A percentile compares a stretch with the other conserved stretches of the same genome.
These are phyloP conservation scores for Termitomyces heimii DNA, from an alignment of 768 basidiomycete species.

Conservation along the genomic window DNA sequence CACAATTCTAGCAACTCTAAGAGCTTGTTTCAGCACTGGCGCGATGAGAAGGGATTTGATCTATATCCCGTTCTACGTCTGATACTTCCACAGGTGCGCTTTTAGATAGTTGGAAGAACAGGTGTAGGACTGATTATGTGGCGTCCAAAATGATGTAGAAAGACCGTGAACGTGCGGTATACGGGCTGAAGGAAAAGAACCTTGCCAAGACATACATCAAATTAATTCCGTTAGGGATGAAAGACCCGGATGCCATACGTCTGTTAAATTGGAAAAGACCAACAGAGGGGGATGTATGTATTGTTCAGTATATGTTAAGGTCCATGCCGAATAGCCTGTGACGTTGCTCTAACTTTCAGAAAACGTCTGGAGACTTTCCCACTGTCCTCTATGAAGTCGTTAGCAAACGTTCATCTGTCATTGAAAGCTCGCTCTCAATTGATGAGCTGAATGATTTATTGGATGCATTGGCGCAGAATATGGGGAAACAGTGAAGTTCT, in stretches of 20 bases:
- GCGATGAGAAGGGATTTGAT: constrained; percentile 79
- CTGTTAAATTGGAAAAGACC: constrained; percentile 90
- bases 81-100: constrained; percentile 77
- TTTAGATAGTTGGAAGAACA: background rate
- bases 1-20: constrained; percentile 5
- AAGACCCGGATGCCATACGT: constrained; percentile 76
- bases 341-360: constrained; percentile 31
- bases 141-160: constrained; percentile 46
- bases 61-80: constrained; percentile 87
- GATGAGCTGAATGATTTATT: constrained; percentile 79
- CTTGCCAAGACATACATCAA: constrained; percentile 91
- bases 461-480: constrained; percentile 67
- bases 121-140: background rate
- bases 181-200: constrained; percentile 93
- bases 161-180: constrained; percentile 88
- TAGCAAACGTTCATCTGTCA: constrained; percentile 73
- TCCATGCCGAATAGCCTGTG: background rate
- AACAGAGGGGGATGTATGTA: constrained; percentile 51
- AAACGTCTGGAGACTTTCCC: constrained; percentile 81
- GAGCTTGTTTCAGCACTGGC: constrained; percentile 60
- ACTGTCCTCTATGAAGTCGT: constrained; percentile 85
- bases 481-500: constrained; percentile 64
- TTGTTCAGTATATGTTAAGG: background rate
- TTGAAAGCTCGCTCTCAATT: constrained; percentile 70
- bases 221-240: constrained; percentile 75